phyloP scores from a whole-genome alignment of 2,329 filamentous ascomycete genomes.

The Dactylellina sp. region DNA sequence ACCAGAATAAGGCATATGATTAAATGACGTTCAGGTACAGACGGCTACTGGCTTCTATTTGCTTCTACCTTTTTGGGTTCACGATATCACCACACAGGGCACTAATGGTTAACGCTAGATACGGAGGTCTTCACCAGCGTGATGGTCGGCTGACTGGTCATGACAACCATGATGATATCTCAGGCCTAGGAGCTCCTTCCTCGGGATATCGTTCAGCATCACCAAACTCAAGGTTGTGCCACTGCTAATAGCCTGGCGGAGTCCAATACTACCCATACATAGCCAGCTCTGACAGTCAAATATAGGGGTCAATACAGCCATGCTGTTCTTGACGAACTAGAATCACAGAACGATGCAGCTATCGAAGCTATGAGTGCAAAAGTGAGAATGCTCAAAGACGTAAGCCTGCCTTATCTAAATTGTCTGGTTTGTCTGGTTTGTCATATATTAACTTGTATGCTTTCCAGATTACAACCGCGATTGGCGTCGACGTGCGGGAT shows the following conservation, averaged over 20 bases:
- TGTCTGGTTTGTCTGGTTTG: conserved; percentile 3
- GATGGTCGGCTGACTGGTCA: conserved; percentile 49
- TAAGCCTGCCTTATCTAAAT: conserved; percentile 66
- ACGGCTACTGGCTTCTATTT: not conserved
- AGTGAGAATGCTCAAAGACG: conserved; percentile 88
- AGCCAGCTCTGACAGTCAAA: not conserved
- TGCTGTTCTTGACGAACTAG: conserved; percentile 89
- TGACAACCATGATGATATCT: conserved; percentile 29
- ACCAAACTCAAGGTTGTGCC: conserved; percentile 69
- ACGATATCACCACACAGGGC: too few species aligned
- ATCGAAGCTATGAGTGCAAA: conserved; percentile 91
- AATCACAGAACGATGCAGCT: conserved; percentile 93
- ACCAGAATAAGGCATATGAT: conserved; percentile 17
- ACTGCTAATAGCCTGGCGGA: not conserved
- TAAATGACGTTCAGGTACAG: conserved; percentile 54
- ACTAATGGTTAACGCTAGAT: conserved; percentile 19
- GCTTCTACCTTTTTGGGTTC: too few species aligned
- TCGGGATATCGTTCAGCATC: conserved; percentile 74
- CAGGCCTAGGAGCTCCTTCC: conserved; percentile 24
- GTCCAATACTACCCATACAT: not conserved
- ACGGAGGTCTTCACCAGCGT: conserved; percentile 55
- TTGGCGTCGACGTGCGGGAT: conserved; percentile 94
- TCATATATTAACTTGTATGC: conserved; percentile 16
- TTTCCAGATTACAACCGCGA: conserved; percentile 83
- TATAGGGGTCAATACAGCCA: conserved; percentile 88